A percentile compares a stretch with the other conserved stretches of the same genome.
phyloP scores from a whole-genome alignment of 768 basidiomycete species.

The Termitomyces sp. region DNA sequence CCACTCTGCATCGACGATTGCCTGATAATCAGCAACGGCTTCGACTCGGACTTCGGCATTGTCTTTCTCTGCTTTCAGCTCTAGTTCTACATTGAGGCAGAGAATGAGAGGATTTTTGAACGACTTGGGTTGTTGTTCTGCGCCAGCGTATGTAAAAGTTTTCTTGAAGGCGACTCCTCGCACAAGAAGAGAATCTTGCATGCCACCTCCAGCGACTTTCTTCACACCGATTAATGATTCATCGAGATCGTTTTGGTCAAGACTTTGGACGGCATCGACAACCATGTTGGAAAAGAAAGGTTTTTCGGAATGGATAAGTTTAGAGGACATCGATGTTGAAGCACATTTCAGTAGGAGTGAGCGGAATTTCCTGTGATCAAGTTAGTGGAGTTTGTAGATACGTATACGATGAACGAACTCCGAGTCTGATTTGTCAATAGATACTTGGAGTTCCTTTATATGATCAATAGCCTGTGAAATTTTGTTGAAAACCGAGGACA shows the following conservation, averaged over 20 bases:
- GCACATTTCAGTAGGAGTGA: constrained; percentile 95
- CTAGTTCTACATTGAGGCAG: constrained; percentile 95
- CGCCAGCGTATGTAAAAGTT: constrained; percentile 98
- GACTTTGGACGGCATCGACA: constrained; percentile 90
- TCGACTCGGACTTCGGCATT: constrained; percentile 98
- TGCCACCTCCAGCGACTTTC: constrained; percentile 95
- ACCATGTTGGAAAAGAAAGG: constrained; percentile 99
- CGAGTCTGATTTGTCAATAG: constrained; percentile 85
- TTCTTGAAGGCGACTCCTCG: constrained; percentile 97
- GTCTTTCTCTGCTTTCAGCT: constrained; percentile 98
- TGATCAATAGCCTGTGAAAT: constrained; percentile 71
- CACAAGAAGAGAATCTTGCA: constrained; percentile 93
- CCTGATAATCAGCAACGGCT: constrained; percentile 96
- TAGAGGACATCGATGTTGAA: constrained; percentile 99
- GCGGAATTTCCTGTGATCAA: constrained; percentile 71
- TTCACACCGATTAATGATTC: constrained; percentile 96
- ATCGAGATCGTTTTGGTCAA: constrained; percentile 92
- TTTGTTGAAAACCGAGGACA: constrained; percentile 1
- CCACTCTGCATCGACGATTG: constrained; percentile 99
- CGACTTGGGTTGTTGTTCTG: constrained; percentile 96
- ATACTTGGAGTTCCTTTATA: constrained; percentile 87
- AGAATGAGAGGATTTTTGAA: constrained; percentile 88
- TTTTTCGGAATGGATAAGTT: constrained; percentile 97
- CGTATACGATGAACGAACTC: constrained; percentile 53
- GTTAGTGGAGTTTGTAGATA: constrained; percentile 16